A percentile compares a stretch with the other conserved stretches of the same genome.
Evolutionary conservation across 148 eudicot species (phyloP).

Genomic region (Drosera capensis): DNA sequence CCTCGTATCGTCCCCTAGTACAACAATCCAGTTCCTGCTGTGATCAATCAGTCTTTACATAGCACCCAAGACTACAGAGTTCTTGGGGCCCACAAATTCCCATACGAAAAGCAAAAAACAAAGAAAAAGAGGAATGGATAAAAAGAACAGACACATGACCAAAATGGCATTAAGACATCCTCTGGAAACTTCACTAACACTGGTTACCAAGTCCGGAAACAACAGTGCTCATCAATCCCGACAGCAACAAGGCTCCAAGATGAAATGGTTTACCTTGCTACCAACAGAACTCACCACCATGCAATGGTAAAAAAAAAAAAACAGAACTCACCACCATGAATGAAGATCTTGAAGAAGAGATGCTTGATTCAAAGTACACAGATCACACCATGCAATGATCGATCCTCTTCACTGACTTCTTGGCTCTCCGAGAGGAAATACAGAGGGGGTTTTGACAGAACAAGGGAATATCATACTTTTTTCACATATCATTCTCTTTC

Average conservation of each 20-base stretch:
- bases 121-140: background rate
- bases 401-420: background rate
- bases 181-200: slow-evolving; percentile 13
- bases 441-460: too few relatives aligned
- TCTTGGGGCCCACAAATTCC: too few relatives aligned
- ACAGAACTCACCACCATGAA: background rate
- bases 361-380: background rate
- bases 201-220: too few relatives aligned
- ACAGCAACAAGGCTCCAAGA: slow-evolving; percentile 13
- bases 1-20: too few relatives aligned
- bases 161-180: slow-evolving; percentile 10
- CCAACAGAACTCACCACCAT: background rate
- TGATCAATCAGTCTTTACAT: too few relatives aligned
- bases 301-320: too few relatives aligned
- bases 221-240: slow-evolving; percentile 14
- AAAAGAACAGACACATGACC: slow-evolving; percentile 1
- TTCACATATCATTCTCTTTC: slow-evolving; percentile 3
- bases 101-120: background rate
- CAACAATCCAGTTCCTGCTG: too few relatives aligned
- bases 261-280: slow-evolving; percentile 11
- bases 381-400: background rate
- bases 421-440: background rate
- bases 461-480: slow-evolving; percentile 9
- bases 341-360: slow-evolving; percentile 6
- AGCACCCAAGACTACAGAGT: too few relatives aligned